phyloP scores from a whole-genome alignment of 108 stramenopile species.

The Cylindrotheca closterium region DNA sequence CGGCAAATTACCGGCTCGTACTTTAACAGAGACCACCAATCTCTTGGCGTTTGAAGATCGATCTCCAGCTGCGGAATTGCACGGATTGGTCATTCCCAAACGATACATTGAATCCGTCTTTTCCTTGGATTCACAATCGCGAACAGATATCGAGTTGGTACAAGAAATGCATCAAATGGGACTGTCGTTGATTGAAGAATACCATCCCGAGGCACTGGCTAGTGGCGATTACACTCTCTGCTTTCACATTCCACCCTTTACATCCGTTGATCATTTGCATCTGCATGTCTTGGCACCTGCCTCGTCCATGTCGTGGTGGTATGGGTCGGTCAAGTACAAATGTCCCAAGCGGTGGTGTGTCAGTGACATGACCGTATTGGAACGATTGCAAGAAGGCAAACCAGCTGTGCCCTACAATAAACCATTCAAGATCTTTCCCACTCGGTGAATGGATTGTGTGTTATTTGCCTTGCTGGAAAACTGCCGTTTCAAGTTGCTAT shows the following conservation, averaged over 20 bases:
- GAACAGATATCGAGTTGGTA: conserved; percentile 34
- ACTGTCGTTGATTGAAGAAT: conserved; percentile 31
- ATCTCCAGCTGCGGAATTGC: conserved; percentile 50
- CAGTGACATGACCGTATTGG: conserved; percentile 31
- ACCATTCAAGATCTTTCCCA: background rate
- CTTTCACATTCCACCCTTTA: conserved; percentile 76
- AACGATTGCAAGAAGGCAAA: conserved; percentile 30
- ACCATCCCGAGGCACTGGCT: conserved; percentile 38
- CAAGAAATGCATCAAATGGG: conserved; percentile 57
- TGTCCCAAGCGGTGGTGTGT: conserved; percentile 40
- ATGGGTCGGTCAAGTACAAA: conserved; percentile 50
- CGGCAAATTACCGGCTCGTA: conserved; percentile 41
- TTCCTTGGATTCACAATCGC: background rate
- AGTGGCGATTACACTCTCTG: conserved; percentile 56
- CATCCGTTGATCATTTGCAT: conserved; percentile 72
- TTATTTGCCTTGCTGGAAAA: no score
- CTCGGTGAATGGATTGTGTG: no score
- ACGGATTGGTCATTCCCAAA: conserved; percentile 73
- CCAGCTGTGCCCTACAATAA: conserved; percentile 29
- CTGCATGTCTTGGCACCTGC: conserved; percentile 76
- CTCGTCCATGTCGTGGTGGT: conserved; percentile 43
- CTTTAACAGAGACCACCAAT: conserved; percentile 34
- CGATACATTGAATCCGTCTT: conserved; percentile 31
- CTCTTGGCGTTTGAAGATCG: conserved; percentile 63
- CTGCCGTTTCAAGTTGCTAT: no score